phyloP scores from a whole-genome alignment of 2,329 filamentous ascomycete genomes.

The Botrytis paeoniae region DNA sequence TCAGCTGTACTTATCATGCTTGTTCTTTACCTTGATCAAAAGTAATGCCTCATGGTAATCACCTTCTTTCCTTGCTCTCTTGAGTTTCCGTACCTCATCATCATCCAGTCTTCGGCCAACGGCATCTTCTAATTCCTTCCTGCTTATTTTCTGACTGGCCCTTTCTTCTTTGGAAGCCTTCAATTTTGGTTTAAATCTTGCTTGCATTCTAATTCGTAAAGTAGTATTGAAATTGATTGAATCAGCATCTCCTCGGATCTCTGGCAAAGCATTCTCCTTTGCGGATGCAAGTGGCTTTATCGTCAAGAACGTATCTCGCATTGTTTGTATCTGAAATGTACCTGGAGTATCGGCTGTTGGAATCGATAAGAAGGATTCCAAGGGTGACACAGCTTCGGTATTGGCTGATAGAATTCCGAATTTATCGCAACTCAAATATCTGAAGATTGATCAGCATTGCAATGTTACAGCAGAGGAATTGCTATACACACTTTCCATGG shows the following conservation, averaged over 20 bases:
- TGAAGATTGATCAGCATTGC: slow-evolving; percentile 38
- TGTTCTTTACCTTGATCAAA: slow-evolving; percentile 85
- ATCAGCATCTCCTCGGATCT: slow-evolving; percentile 75
- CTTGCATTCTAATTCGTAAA: slow-evolving; percentile 87
- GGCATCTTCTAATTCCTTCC: slow-evolving; percentile 78
- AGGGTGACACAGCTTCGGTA: slow-evolving; percentile 75
- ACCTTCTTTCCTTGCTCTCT: slow-evolving; percentile 79
- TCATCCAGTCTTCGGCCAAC: slow-evolving; percentile 76
- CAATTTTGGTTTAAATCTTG: slow-evolving; percentile 82
- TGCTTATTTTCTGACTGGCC: slow-evolving; percentile 78
- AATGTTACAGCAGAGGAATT: not conserved
- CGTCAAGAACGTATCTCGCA: slow-evolving; percentile 67
- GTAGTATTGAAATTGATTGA: slow-evolving; percentile 66
- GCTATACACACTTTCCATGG: slow-evolving; percentile 66
- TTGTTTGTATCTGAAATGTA: slow-evolving; percentile 72
- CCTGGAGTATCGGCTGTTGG: slow-evolving; percentile 62
- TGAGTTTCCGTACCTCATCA: slow-evolving; percentile 79
- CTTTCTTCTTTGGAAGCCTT: slow-evolving; percentile 80
- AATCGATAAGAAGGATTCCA: slow-evolving; percentile 77
- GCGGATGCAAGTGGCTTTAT: slow-evolving; percentile 51
- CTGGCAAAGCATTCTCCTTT: slow-evolving; percentile 50
- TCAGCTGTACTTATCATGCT: slow-evolving; percentile 80
- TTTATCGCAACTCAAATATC: slow-evolving; percentile 83
- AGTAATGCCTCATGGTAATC: slow-evolving; percentile 86
- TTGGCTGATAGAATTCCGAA: slow-evolving; percentile 74